Evolutionary conservation across 345 rosid genomes (phyloP), one percentile per base, ranked within the genome.

Genomic region (Citrus reticulata): DNA sequence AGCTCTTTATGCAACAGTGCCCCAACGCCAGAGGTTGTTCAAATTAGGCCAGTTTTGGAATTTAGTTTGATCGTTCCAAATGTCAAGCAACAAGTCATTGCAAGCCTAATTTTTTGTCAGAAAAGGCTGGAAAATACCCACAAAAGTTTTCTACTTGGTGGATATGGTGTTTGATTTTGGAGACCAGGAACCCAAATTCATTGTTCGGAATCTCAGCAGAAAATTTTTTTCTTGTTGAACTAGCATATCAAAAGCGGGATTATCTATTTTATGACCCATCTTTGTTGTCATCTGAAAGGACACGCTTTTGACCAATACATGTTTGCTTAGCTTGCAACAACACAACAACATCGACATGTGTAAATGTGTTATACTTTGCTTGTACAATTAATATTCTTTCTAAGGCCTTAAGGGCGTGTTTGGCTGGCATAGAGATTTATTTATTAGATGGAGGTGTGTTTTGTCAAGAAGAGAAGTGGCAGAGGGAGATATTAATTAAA

Each of bases 71-170:
- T 40, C 60, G 6, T 42, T 62, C 35, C 32, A 17, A 19, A 35
- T 35, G 11, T 20, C 42, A 29, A 32, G 24, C 24, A 54, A 75
- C 8, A 34, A 35, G 46, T 35, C 46, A 20, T 35, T 17, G 40
- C 40, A 29, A 59, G 69, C 83, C 83, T 76, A 81, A 62, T 49
- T 63, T 81, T 70, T 71, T 66, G 72, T 19, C 72, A 65, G 9
- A 42, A 30, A 73, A 60, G 68, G 69, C 46, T 78, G 78, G 25
- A 76, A 54, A 73, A 69, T 63, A 74, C 76, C 76, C 73, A 65
- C 66, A 16, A 62, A 27, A 14, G 37, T 37, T 77, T 60, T 57
- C 6, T 62, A 35, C 76, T 66, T 55, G 37, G 2, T 19, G 46
- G 13, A 49, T 17, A 29, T 58, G 30, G 32, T 2, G 42, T 70